Base-by-base conservation (phyloP, 163 green algal genomes). In the Prototheca stagnorum region DNA sequence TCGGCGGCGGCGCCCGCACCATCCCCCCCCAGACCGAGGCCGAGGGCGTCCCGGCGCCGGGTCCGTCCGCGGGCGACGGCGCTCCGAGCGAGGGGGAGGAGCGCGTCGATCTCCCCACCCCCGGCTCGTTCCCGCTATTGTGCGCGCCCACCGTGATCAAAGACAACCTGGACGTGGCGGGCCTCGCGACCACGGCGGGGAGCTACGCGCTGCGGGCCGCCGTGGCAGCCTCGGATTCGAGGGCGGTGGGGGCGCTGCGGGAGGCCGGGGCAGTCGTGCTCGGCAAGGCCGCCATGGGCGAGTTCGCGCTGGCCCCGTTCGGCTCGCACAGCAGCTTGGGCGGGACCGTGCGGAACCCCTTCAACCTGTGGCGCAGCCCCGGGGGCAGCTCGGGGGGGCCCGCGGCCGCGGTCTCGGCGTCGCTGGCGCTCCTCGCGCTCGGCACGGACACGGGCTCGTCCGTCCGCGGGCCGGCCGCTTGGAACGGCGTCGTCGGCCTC, bases 401-500 rank as follows among this genome's bases (percentile, higher is more conserved):
- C 22, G 91, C 88, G 33, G 78, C 88, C 15, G 85, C 86, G 11
- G 86, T 98, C 26, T 80, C 86, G 16, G 82, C 83, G 3, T 40
- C 54, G 7, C 76, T 88, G 57, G 82, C 64, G 46, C 65, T 65
- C 1, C 74, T 53, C 2, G 68, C 82, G 3, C 65, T 99, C 3
- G 90, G 90, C 21, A 84, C 53, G 20, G 90, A 99, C 54, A 99
- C 90, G 29, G 88, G 79, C 64, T 89, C 88, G 40, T 84, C 64
- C 66, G 91, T 99, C 17, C 67, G 91, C 6, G 84, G 94, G 64
- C 91, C 91, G 14, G 89, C 91, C 1, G 72, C 80, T 47, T 96
- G 95, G 55, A 97, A 88, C 52, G 91, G 91, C 3, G 71, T 94
- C 1, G 85, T 98, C 11, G 91, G 91, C 7, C 44, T 99, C 15